These are phyloP conservation scores for Starmerella bacillaris DNA, from an alignment of 805 yeast genomes.

Conservation along the genomic window DNA sequence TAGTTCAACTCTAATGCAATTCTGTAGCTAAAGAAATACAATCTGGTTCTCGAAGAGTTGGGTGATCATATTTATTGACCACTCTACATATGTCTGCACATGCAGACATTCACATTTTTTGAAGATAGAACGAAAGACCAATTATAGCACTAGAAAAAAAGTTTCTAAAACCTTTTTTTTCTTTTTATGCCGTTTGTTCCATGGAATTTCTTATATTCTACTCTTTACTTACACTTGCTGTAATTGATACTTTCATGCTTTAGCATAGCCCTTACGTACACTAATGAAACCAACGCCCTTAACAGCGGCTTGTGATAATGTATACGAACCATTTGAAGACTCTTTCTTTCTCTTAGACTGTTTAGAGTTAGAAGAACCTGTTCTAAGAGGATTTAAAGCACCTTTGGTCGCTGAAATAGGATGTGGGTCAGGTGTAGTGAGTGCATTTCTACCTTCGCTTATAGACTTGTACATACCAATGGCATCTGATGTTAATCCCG, in stretches of 20 bases:
- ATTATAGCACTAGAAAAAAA: no score
- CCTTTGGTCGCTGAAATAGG: slow-evolving; percentile 73
- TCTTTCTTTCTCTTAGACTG: slow-evolving; percentile 68
- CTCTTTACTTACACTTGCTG: neutral
- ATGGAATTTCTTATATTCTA: neutral
- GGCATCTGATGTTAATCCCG: slow-evolving; percentile 67
- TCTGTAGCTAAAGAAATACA: no score
- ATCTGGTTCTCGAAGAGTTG: no score
- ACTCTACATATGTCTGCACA: no score
- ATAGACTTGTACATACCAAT: slow-evolving; percentile 32
- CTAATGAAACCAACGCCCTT: slow-evolving; percentile 13
- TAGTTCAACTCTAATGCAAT: no score
- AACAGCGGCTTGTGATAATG: slow-evolving; percentile 21
- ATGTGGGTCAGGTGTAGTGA: slow-evolving; percentile 77
- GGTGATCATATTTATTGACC: no score
- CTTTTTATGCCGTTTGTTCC: no score
- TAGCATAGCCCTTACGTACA: no score
- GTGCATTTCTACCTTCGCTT: slow-evolving; percentile 55
- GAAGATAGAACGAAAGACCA: no score
- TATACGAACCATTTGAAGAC: slow-evolving; percentile 93
- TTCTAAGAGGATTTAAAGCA: slow-evolving; percentile 16
- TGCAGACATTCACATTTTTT: no score
- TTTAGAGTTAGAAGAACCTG: slow-evolving; percentile 41
- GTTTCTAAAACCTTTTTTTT: no score
- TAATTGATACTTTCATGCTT: no score